A percentile compares a stretch with the other conserved stretches of the same genome.
phyloP scores from a whole-genome alignment of 495 filamentous ascomycete species.

The Hyphodiscus hymeniophilus region DNA sequence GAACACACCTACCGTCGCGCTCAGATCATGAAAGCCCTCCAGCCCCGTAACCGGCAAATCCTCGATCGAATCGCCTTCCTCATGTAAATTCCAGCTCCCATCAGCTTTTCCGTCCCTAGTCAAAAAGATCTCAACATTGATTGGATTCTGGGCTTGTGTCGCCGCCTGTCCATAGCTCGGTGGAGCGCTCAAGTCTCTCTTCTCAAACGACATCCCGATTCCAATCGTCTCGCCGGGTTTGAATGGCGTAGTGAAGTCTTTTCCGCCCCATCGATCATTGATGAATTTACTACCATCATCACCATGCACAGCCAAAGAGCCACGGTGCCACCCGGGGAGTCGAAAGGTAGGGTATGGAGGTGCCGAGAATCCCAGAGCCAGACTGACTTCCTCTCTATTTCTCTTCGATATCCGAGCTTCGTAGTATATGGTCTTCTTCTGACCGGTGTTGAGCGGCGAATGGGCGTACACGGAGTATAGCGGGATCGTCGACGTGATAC shows the following conservation, averaged over 20 bases:
- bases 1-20: slow-evolving; percentile 70
- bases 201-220: slow-evolving; percentile 60
- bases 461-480: slow-evolving; percentile 64
- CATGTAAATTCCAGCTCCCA: slow-evolving; percentile 76
- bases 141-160: slow-evolving; percentile 17
- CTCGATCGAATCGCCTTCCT: slow-evolving; percentile 62
- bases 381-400: slow-evolving; percentile 43
- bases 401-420: slow-evolving; percentile 52
- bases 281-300: slow-evolving; percentile 86
- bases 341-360: slow-evolving; percentile 83
- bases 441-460: slow-evolving; percentile 52
- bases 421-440: slow-evolving; percentile 63
- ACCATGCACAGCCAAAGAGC: slow-evolving; percentile 75
- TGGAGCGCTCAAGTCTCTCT: slow-evolving; percentile 19
- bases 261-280: slow-evolving; percentile 80
- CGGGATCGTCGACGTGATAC: slow-evolving; percentile 60
- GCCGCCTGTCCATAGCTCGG: slow-evolving; percentile 22
- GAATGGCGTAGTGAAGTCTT: slow-evolving; percentile 53
- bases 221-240: slow-evolving; percentile 37
- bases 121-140: slow-evolving; percentile 64
- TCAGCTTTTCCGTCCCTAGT: slow-evolving; percentile 58
- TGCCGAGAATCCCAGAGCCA: slow-evolving; percentile 72
- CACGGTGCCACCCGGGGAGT: slow-evolving; percentile 86
- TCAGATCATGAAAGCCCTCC: slow-evolving; percentile 73
- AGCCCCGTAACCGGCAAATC: slow-evolving; percentile 63